These are phyloP conservation scores for Eucalyptus cloeziana DNA, from an alignment of 345 rosid genomes.

Conservation along the genomic window DNA sequence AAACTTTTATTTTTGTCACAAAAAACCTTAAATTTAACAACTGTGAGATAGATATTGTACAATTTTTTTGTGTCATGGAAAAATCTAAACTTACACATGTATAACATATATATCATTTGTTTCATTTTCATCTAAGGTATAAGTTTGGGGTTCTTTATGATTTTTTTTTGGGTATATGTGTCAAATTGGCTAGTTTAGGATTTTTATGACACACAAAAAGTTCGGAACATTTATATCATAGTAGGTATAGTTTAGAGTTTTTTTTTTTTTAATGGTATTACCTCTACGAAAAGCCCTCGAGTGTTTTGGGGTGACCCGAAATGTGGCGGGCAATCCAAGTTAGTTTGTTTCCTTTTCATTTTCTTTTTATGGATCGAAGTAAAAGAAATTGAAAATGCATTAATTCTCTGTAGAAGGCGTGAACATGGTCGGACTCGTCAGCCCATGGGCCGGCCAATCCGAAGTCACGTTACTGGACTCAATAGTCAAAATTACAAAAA, in stretches of 20 bases:
- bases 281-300: background rate
- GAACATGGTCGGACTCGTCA: background rate
- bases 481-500: background rate
- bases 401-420: background rate
- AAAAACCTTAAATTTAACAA: too few relatives aligned
- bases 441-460: background rate
- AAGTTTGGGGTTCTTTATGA: background rate
- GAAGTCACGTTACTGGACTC: background rate
- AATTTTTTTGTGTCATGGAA: too few relatives aligned
- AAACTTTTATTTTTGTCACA: background rate
- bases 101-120: too few relatives aligned
- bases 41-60: fast-evolving
- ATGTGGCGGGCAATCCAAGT: background rate
- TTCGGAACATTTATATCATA: too few relatives aligned
- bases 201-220: background rate
- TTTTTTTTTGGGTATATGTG: background rate
- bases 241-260: background rate
- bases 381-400: background rate
- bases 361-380: background rate
- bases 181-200: background rate
- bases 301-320: background rate
- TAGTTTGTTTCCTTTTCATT: background rate
- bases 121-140: too few relatives aligned
- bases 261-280: too few relatives aligned
- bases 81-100: too few relatives aligned